A percentile compares a stretch with the other conserved stretches of the same genome.
phyloP scores from a whole-genome alignment of 139 green algal genomes.

The Desmodesmus armatus region DNA sequence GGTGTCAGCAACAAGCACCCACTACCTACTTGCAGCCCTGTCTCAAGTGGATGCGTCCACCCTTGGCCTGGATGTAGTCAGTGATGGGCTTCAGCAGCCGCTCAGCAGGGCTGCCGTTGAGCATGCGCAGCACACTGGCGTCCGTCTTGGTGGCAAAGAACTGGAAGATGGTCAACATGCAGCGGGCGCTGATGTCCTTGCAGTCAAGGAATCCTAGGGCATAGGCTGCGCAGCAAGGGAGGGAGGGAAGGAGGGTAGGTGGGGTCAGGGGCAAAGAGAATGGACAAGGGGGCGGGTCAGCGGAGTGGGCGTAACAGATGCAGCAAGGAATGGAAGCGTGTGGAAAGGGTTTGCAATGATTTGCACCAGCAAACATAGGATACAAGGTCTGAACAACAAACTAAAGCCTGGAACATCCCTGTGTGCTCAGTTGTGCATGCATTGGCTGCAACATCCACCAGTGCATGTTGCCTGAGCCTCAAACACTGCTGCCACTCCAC shows the following conservation, averaged over 20 bases:
- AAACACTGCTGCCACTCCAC: background rate
- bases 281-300: no score
- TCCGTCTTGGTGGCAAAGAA: constrained; percentile 99
- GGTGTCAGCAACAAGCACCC: no score
- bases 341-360: no score
- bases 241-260: background rate
- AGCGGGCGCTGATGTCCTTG: constrained; percentile 95
- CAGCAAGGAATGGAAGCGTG: no score
- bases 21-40: constrained; percentile 82
- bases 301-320: no score
- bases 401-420: no score
- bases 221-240: constrained; percentile 86
- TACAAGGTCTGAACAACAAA: no score
- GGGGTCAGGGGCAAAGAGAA: background rate
- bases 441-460: no score
- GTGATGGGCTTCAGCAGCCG: constrained; percentile 90
- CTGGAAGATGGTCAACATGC: constrained; percentile 96
- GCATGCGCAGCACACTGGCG: constrained; percentile 93
- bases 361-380: no score
- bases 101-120: constrained; percentile 93
- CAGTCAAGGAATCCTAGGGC: constrained; percentile 97
- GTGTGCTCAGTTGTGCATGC: no score
- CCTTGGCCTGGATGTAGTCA: constrained; percentile 89
- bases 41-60: constrained; percentile 86
- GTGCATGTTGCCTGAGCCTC: no score